Evolutionary conservation across 164 flowering plant species (phyloP), one percentile per base, ranked within the genome.

Genomic region (Macadamia tetraphylla): DNA sequence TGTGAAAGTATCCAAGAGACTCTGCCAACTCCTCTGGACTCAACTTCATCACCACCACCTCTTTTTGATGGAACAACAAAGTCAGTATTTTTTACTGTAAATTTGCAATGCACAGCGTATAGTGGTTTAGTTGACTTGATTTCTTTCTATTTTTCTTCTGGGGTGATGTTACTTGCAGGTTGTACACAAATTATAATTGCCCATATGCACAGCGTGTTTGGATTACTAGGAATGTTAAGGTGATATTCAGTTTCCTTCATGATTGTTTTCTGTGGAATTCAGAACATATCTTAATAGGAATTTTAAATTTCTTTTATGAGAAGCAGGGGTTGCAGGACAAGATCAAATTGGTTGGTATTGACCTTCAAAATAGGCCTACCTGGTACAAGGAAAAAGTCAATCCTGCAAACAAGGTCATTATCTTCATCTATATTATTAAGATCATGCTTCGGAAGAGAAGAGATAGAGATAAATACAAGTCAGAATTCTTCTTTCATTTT

Each of bases 381-480:
- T 88, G 90, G 93, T 88, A 88, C 58, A 82, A 82, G 78, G 93
- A 86, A 73, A 88, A 88, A 74, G 87, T 88, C 14, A 83, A 86
- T 72, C 84, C 87, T 58, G 65, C 57, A 51, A 86, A 86, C 52
- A 85, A 86, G 90, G 91, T 86, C 44, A 74, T 29, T 35, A 35
- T 35, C 63, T 51, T 56, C n/a, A 7, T 14, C 48, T 11, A 46
- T 1, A 46, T 46, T 11, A 46, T 46, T 9, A 46, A 8, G 13
- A 46, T 46, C 7, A 11, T 46, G 51, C 1, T 46, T 46, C 7
- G 1, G 9, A 8, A 1, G 51, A 8, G 51, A 46, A 46, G 51
- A 46, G 51, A 8, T 1, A 46, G 9, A 43, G 9, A 43, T 43
- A 6, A 46, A 9, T 11, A 46, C 13, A 1, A 46, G 51, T 46